Evolutionary conservation across 202 grass and related monocot species (phyloP).

Genomic region (Dendrocalamus latiflorus): DNA sequence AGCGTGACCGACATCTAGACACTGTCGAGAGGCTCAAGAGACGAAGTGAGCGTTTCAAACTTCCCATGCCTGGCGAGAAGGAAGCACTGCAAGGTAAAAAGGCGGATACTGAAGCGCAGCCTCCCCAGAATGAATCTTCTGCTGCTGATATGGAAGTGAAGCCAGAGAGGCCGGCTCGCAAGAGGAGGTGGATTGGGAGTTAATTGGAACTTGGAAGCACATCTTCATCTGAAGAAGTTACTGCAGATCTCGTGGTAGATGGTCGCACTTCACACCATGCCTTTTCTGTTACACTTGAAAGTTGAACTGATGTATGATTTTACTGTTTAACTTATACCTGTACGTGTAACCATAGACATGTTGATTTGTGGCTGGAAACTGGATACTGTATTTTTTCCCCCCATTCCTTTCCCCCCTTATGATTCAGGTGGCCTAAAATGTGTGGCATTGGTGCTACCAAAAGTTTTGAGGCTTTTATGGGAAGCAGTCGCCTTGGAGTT

Average conservation of each 20-base stretch:
- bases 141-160: slow-evolving; percentile 67
- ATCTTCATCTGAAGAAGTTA: neutral
- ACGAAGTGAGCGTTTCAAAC: slow-evolving; percentile 94
- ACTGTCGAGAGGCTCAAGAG: slow-evolving; percentile 90
- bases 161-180: slow-evolving; percentile 82
- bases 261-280: neutral
- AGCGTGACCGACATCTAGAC: slow-evolving; percentile 70
- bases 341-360: slow-evolving; percentile 45
- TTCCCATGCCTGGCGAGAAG: slow-evolving; percentile 92
- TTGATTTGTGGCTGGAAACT: slow-evolving; percentile 38
- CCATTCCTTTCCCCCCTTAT: slow-evolving; percentile 7
- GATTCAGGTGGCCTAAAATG: slow-evolving; percentile 13
- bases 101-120: slow-evolving; percentile 56
- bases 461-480: slow-evolving; percentile 1
- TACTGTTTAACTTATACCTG: slow-evolving; percentile 51
- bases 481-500: slow-evolving; percentile 16
- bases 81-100: slow-evolving; percentile 52
- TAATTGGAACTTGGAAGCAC: slow-evolving; percentile 27
- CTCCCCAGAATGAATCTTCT: slow-evolving; percentile 47
- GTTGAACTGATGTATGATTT: slow-evolving; percentile 38
- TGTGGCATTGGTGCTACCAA: slow-evolving; percentile 23
- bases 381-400: slow-evolving; percentile 32
- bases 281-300: slow-evolving; percentile 22
- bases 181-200: slow-evolving; percentile 95
- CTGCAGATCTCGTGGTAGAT: slow-evolving; percentile 16